These are phyloP conservation scores for Colletotrichum limetticola DNA, from an alignment of 2,329 filamentous ascomycete genomes.

Conservation along the genomic window DNA sequence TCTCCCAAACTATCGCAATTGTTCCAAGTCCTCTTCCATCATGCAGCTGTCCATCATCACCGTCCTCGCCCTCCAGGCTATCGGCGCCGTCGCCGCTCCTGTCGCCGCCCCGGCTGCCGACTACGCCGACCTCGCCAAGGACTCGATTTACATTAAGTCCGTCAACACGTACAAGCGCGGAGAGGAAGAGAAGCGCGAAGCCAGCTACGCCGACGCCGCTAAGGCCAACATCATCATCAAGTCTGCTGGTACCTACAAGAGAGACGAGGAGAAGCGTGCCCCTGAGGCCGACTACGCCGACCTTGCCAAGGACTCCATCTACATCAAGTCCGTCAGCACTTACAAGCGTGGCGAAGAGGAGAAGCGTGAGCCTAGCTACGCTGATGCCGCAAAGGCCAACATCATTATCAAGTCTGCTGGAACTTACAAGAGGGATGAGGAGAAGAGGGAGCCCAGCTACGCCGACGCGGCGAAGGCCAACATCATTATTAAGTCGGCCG, in stretches of 20 bases:
- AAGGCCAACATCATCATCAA: constrained; percentile 18
- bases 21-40: background rate
- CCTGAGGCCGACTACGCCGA: background rate
- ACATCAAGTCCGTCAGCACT: constrained; percentile 7
- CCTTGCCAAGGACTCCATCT: background rate
- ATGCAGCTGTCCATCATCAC: constrained; percentile 22
- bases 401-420: constrained; percentile 15
- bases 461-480: background rate
- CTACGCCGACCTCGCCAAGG: constrained; percentile 12
- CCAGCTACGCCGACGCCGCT: background rate
- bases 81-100: constrained; percentile 19
- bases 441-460: background rate
- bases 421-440: constrained; percentile 20
- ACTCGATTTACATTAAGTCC: constrained; percentile 9
- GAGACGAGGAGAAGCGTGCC: constrained; percentile 6
- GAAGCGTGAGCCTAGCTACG: background rate
- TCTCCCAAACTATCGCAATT: background rate
- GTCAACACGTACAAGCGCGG: background rate
- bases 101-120: background rate
- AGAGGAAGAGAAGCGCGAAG: background rate
- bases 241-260: constrained; percentile 9
- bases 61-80: constrained; percentile 20
- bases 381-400: constrained; percentile 2
- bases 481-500: background rate
- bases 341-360: background rate